These are phyloP conservation scores for Mycena indigotica DNA, from an alignment of 768 basidiomycete genomes.

Conservation along the genomic window DNA sequence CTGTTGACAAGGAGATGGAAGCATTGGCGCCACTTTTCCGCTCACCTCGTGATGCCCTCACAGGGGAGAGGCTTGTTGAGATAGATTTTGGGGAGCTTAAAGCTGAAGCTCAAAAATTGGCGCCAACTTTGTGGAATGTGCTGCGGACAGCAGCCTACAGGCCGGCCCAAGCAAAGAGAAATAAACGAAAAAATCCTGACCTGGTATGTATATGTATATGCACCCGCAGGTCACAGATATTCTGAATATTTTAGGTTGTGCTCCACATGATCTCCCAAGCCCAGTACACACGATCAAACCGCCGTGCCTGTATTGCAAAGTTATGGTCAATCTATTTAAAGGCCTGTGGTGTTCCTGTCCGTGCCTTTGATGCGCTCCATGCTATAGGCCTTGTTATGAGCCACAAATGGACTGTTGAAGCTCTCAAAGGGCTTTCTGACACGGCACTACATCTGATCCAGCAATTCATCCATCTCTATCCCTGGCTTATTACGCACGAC, in stretches of 20 bases:
- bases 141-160: conserved; percentile 11
- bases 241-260: background rate
- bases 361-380: conserved; percentile 23
- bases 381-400: conserved; percentile 22
- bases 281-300: conserved; percentile 21
- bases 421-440: conserved; percentile 1
- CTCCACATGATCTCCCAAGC: conserved; percentile 13
- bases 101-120: conserved; percentile 2
- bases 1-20: conserved; percentile 20
- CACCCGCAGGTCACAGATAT: background rate
- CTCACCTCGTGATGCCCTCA: conserved; percentile 18
- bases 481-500: conserved; percentile 24
- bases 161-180: conserved; percentile 13
- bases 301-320: conserved; percentile 13
- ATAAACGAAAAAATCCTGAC: conserved; percentile 22
- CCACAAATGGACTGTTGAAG: conserved; percentile 9
- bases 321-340: conserved; percentile 24
- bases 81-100: conserved; percentile 17
- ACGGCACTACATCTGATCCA: conserved; percentile 15
- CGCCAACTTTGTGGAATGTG: conserved; percentile 19
- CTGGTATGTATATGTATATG: conserved; percentile 6
- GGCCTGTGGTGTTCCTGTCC: conserved; percentile 22
- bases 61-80: conserved; percentile 14
- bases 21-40: conserved; percentile 4
- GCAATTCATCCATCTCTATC: conserved; percentile 9